Evolutionary conservation across 805 yeast genomes (phyloP).

Genomic region (Jamesozyma rosinii): DNA sequence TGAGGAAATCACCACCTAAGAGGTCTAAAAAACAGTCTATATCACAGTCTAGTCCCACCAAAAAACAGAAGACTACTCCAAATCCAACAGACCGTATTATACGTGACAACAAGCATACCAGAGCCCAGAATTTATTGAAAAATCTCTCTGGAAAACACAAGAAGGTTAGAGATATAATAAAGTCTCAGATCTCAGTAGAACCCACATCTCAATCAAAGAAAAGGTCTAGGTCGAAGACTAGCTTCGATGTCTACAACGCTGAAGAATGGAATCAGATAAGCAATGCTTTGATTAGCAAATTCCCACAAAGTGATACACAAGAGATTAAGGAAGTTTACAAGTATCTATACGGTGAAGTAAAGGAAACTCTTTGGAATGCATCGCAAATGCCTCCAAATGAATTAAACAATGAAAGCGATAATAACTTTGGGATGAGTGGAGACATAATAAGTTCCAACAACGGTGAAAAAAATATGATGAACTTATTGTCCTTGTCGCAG

Average conservation of each 20-base stretch:
- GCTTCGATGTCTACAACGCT: conserved; percentile 21
- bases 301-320: conserved; percentile 15
- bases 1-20: neutral
- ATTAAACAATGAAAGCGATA: neutral
- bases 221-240: neutral
- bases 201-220: neutral
- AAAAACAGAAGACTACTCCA: conserved; percentile 1
- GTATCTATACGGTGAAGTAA: conserved; percentile 20
- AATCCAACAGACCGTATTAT: conserved; percentile 10
- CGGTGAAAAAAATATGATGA: neutral
- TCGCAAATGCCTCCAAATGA: conserved; percentile 15
- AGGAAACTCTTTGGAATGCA: conserved; percentile 16
- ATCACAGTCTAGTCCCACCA: neutral
- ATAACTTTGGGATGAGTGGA: neutral
- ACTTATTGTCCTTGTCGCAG: conserved; percentile 21
- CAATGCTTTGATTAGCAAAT: conserved; percentile 11
- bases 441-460: neutral
- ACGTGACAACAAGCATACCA: conserved; percentile 7
- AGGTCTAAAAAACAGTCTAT: neutral
- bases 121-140: conserved; percentile 14
- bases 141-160: conserved; percentile 27
- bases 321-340: conserved; percentile 19
- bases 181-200: conserved; percentile 1
- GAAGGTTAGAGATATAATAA: conserved; percentile 23
- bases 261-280: conserved; percentile 25